Conservation (phyloP, 2,329 filamentous ascomycete genomes). For the Penicillium palitans region DNA sequence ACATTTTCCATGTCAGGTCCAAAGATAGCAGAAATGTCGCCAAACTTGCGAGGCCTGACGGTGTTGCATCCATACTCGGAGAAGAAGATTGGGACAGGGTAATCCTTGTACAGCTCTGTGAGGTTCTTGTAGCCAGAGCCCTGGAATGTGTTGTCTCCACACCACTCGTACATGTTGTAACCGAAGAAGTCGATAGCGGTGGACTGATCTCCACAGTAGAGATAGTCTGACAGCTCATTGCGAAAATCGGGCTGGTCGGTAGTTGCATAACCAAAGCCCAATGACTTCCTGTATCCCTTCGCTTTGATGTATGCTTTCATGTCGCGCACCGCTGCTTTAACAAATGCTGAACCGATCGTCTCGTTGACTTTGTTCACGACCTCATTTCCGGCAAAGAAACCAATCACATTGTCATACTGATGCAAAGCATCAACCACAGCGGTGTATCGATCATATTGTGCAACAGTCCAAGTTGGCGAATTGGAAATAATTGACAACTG, state of each 20-base stretch:
- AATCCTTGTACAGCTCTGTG: constrained; percentile 79
- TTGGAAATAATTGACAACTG: constrained; percentile 79
- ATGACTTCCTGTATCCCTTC: constrained; percentile 65
- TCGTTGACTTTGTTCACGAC: constrained; percentile 77
- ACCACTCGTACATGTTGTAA: constrained; percentile 99
- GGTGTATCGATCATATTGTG: constrained; percentile 76
- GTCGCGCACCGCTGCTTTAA: constrained; percentile 95
- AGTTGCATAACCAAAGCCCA: constrained; percentile 76
- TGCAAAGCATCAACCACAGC: constrained; percentile 75
- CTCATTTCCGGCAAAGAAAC: constrained; percentile 98
- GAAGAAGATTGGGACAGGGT: constrained; percentile 93
- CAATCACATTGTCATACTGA: constrained; percentile 83
- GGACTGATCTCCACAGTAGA: constrained; percentile 76
- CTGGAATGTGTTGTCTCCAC: constrained; percentile 74
- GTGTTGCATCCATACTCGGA: constrained; percentile 96
- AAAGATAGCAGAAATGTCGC: constrained; percentile 80
- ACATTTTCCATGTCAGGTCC: constrained; percentile 74
- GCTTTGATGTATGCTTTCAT: constrained; percentile 86
- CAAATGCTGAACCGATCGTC: constrained; percentile 87
- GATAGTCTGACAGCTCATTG: constrained; percentile 79
- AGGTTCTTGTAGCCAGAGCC: constrained; percentile 76
- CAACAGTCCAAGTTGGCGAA: constrained; percentile 72
- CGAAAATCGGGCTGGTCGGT: constrained; percentile 61
- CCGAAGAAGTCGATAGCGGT: constrained; percentile 90
- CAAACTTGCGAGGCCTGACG: constrained; percentile 69